These are phyloP conservation scores for Yamadazyma trypodendri DNA, from an alignment of 1,139 yeast genomes.

Conservation along the genomic window DNA sequence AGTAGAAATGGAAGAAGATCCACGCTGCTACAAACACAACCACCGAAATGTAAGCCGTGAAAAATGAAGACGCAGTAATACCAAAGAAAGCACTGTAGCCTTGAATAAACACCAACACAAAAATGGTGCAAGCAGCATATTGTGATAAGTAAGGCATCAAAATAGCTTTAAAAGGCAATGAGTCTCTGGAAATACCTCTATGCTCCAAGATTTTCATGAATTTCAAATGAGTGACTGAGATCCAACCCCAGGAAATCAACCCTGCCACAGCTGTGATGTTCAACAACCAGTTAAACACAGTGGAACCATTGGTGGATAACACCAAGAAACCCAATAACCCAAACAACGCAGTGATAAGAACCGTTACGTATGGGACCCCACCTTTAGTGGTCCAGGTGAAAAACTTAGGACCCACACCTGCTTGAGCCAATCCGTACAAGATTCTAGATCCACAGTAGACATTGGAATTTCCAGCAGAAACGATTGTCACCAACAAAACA, in stretches of 20 bases:
- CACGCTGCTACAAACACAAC: constrained; percentile 54
- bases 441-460: constrained; percentile 77
- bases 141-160: constrained; percentile 65
- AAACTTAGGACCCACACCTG: constrained; percentile 59
- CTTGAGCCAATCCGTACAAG: constrained; percentile 62
- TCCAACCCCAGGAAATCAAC: constrained; percentile 71
- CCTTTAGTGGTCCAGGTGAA: constrained; percentile 51
- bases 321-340: constrained; percentile 74
- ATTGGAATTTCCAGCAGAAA: constrained; percentile 82
- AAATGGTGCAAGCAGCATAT: constrained; percentile 51
- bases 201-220: constrained; percentile 61
- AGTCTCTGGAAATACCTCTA: constrained; percentile 61
- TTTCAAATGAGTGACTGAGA: constrained; percentile 62
- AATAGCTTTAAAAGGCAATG: constrained; percentile 68
- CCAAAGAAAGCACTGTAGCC: constrained; percentile 65
- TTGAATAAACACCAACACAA: constrained; percentile 62
- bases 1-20: constrained; percentile 51
- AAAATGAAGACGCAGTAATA: constrained; percentile 54
- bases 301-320: constrained; percentile 55
- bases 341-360: constrained; percentile 54
- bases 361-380: constrained; percentile 71
- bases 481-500: constrained; percentile 63
- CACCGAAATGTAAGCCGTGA: constrained; percentile 66
- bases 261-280: constrained; percentile 81
- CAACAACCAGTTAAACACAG: constrained; percentile 81